Percentiles rank a stretch among this genome's conserved stretches.
These are phyloP conservation scores for Omphalotus guepiniiformis DNA, from an alignment of 768 basidiomycete species.

Conservation along the genomic window DNA sequence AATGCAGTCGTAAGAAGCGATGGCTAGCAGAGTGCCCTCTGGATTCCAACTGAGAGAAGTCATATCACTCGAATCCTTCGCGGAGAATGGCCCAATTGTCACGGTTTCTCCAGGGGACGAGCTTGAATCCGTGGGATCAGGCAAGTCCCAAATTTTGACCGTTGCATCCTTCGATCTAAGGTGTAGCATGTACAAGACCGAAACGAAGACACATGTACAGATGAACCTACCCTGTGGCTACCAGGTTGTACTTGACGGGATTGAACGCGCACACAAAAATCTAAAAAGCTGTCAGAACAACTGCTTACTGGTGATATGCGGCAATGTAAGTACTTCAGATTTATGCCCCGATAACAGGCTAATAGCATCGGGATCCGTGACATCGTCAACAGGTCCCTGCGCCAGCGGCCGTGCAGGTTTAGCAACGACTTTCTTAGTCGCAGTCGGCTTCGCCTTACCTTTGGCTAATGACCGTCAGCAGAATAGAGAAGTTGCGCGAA, in stretches of 20 bases:
- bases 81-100: conserved; percentile 46
- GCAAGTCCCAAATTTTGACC: conserved; percentile 70
- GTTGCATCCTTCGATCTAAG: conserved; percentile 71
- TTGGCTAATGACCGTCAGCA: not conserved
- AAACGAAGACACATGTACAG: conserved; percentile 2
- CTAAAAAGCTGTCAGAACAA: conserved; percentile 28
- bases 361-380: conserved; percentile 36
- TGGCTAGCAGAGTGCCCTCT: conserved; percentile 69
- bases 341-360: conserved; percentile 55
- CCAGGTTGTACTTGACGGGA: conserved; percentile 50
- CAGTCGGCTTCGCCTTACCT: conserved; percentile 10
- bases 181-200: conserved; percentile 11
- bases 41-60: conserved; percentile 76
- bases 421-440: conserved; percentile 13
- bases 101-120: conserved; percentile 31
- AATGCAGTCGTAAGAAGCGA: conserved; percentile 72
- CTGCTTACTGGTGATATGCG: not conserved
- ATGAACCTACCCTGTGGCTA: conserved; percentile 67
- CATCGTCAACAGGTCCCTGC: conserved; percentile 40
- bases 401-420: conserved; percentile 31
- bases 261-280: conserved; percentile 84
- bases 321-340: conserved; percentile 41
- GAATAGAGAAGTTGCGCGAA: conserved; percentile 3
- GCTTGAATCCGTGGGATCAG: conserved; percentile 28
- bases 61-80: conserved; percentile 52